Base-by-base conservation (phyloP, 768 basidiomycete genomes). In the Podaxis rugospora region DNA sequence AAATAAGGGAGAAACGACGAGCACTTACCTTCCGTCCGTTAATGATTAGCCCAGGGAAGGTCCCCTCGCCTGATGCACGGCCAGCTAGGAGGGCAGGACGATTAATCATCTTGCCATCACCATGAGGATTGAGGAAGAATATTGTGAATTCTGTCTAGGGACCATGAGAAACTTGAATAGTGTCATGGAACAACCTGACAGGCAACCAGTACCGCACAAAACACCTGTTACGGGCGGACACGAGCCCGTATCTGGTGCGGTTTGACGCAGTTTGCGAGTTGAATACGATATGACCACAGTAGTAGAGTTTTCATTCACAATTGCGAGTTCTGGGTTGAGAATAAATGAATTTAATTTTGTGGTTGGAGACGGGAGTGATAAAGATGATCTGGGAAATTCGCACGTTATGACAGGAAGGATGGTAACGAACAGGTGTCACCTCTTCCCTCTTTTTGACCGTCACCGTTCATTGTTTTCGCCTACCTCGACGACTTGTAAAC, bases 181-280 rank as follows among this genome's bases (percentile, higher is more conserved):
- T 76, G 13, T 65, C 69, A 32, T 74, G 75, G 1, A 79, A 52
- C 1, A 76, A 73, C 1, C 79, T 79, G 0, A 80, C 36, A 9
- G 80, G 78, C 1, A 79, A 32, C 32, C 7, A 9, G 9, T 32
- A 32, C 32, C 2, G 0, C 2, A 3, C 32, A 32, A 32, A 2
- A 32, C 32, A 9, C 2, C 32, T 0, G 32, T 9, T 9, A 32
- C 32, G 9, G 9, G 7, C 7, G 0, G 32, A 9, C 32, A 9
- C 6, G 2, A 32, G 32, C 32, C 32, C 7, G 7, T 32, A 32
- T 32, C 32, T 9, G 7, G 32, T 32, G 32, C 2, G 32, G 7
- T 32, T 32, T 32, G 32, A 32, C 0, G 9, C 32, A 9, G 32
- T 9, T 32, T 32, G 32, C 32, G 7, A 9, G 32, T 32, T 32